Percentiles rank a stretch among this genome's conserved stretches.
Conservation (phyloP, 352 stramenopile species). For the Phytophthora rubi region DNA sequence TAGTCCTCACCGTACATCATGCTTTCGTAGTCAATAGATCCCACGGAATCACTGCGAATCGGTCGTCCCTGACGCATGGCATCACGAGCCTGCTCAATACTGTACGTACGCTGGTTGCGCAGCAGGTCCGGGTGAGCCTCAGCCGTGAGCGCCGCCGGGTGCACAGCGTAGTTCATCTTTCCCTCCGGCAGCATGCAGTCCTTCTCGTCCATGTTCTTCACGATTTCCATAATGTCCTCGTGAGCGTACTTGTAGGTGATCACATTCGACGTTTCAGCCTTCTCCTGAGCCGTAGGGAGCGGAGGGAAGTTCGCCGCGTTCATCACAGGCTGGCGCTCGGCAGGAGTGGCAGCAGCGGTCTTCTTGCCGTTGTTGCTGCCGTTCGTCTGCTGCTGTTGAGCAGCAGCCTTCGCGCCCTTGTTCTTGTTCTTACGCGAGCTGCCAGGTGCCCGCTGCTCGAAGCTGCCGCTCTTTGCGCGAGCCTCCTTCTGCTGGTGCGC, state of each 20-base stretch:
- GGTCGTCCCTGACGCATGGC: conserved; percentile 89
- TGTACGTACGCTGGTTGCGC: conserved; percentile 92
- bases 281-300: conserved; percentile 54
- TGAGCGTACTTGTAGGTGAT: conserved; percentile 84
- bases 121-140: conserved; percentile 88
- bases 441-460: conserved; percentile 49
- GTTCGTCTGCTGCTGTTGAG: conserved; percentile 39
- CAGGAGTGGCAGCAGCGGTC: conserved; percentile 19
- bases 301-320: conserved; percentile 87
- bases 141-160: conserved; percentile 76
- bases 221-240: conserved; percentile 93
- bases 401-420: conserved; percentile 54
- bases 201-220: conserved; percentile 91
- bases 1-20: conserved; percentile 93
- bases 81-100: conserved; percentile 92
- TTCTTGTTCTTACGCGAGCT: conserved; percentile 69
- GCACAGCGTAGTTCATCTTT: conserved; percentile 86
- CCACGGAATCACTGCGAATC: conserved; percentile 88
- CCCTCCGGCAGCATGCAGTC: conserved; percentile 74
- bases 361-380: conserved; percentile 44
- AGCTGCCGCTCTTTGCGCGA: conserved; percentile 60
- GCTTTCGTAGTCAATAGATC: conserved; percentile 89
- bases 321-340: conserved; percentile 77
- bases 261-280: conserved; percentile 44
- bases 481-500: conserved; percentile 48